These are phyloP conservation scores for Balakata baccata DNA, from an alignment of 345 rosid species.

Conservation along the genomic window DNA sequence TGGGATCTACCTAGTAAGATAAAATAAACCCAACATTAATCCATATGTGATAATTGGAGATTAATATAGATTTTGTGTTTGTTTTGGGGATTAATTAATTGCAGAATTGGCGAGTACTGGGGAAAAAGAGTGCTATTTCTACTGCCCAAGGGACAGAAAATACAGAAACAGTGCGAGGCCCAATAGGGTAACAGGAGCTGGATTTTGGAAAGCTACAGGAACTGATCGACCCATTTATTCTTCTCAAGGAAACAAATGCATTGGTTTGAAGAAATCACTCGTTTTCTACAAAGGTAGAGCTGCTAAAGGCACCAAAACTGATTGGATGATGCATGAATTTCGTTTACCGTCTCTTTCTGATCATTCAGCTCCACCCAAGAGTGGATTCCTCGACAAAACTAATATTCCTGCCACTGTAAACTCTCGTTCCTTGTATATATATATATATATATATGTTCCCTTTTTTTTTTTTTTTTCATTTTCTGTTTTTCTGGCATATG, in stretches of 20 bases:
- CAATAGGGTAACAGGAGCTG: constrained; percentile 78
- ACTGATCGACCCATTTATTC: constrained; percentile 89
- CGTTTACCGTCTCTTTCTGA: constrained; percentile 70
- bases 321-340: constrained; percentile 99
- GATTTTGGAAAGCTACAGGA: constrained; percentile 96
- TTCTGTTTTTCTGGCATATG: too few species aligned
- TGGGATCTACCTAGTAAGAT: constrained; percentile 92
- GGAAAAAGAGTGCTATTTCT: constrained; percentile 91
- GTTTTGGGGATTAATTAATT: too few species aligned
- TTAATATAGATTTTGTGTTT: too few species aligned
- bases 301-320: constrained; percentile 84
- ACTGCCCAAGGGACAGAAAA: constrained; percentile 86
- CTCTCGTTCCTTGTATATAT: not conserved
- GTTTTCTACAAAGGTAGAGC: constrained; percentile 92
- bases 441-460: not conserved
- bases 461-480: not conserved
- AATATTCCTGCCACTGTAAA: constrained; percentile 58
- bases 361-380: constrained; percentile 33
- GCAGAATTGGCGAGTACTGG: constrained; percentile 66
- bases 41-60: too few species aligned
- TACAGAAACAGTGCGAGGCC: constrained; percentile 88
- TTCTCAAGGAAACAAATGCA: constrained; percentile 66
- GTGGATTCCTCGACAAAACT: constrained; percentile 44
- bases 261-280: constrained; percentile 86
- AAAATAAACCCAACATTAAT: not conserved